Base-by-base conservation (phyloP, 176 grass and related monocot genomes). In the Lolium multiflorum region DNA sequence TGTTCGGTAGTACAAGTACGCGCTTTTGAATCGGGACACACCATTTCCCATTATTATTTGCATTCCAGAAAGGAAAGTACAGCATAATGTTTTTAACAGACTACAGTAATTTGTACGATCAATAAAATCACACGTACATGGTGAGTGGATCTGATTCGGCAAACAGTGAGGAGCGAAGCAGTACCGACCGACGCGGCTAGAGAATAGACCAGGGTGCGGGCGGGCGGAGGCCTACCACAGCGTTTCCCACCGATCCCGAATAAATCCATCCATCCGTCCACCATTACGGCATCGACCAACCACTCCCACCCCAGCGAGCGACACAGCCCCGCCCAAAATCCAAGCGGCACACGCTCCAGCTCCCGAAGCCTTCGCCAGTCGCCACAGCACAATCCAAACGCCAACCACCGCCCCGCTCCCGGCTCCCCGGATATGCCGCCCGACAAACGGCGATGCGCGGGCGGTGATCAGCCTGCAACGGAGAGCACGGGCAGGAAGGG, bases 381-480 rank as follows among this genome's bases (percentile, higher is more conserved):
- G n/a, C 20, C 57, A 22, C 11, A 35, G 5, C 66, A 69, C 72
- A 76, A 76, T 76, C 72, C 72, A 26, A 57, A 26, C 15, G 48
- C 49, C 63, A 66, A 31, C 50, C 14, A 18, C 16, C 77, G 54
- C 17, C 51, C 37, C 26, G 47, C 61, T 35, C 31, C 31, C 31
- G 3, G 2, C 31, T 60, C 17, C 26, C 17, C 75, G 17, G 54
- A 78, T 78, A 24, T 37, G 17, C 54, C 16, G 17, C 12, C 41
- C 80, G 13, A 52, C 10, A 66, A 44, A n/a, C 69, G 46, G 46
- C 6, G 82, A 88, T 88, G 86, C 73, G 65, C 76, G 22, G 47
- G 22, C 48, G 47, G 48, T 76, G 72, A 35, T 35, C 31, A 52
- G 24, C 22, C 43, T 64, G 16, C 2, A 73, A 65, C 18, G 31